Percentiles rank a stretch among this genome's conserved stretches.
Conservation (phyloP, 768 basidiomycete species). For the Amanita pseudoporphyria region DNA sequence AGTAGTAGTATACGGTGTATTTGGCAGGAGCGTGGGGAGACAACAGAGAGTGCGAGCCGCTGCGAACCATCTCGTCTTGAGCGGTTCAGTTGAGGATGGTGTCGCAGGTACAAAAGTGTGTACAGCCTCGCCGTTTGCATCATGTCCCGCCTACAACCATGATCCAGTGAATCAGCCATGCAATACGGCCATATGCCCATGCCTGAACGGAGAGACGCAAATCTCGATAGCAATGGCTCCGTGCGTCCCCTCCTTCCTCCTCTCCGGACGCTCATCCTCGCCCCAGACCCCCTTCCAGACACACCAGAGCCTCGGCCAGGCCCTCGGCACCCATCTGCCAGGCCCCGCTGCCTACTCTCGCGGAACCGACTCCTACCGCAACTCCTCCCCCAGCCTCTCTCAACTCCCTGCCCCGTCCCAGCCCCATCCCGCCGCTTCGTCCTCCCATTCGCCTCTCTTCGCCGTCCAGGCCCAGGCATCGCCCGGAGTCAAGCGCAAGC, state of each 20-base stretch:
- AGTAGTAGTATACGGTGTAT: neutral
- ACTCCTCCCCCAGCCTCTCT: slow-evolving; percentile 27
- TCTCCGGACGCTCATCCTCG: slow-evolving; percentile 16
- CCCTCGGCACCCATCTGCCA: slow-evolving; percentile 43
- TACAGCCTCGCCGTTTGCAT: slow-evolving; percentile 15
- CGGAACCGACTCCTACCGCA: slow-evolving; percentile 23
- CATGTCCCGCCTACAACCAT: slow-evolving; percentile 13
- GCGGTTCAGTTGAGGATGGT: slow-evolving; percentile 30
- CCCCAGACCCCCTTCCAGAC: slow-evolving; percentile 39
- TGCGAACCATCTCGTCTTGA: slow-evolving; percentile 16
- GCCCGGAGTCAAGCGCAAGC: slow-evolving; percentile 44
- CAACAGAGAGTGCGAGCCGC: slow-evolving; percentile 22
- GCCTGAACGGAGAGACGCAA: slow-evolving; percentile 43
- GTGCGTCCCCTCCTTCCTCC: slow-evolving; percentile 29
- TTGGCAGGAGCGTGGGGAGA: slow-evolving; percentile 16
- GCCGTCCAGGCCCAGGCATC: slow-evolving; percentile 23
- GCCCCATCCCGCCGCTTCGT: slow-evolving; percentile 22
- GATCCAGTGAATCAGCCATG: slow-evolving; percentile 46
- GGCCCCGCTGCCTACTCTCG: slow-evolving; percentile 19
- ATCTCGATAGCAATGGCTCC: slow-evolving; percentile 48
- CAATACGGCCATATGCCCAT: slow-evolving; percentile 50
- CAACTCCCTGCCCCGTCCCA: slow-evolving; percentile 22
- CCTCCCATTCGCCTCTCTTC: slow-evolving; percentile 30
- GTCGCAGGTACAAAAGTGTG: slow-evolving; percentile 29
- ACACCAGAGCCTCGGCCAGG: slow-evolving; percentile 55